A percentile compares a stretch with the other conserved stretches of the same genome.
These are phyloP conservation scores for Boletus austroedulis DNA, from an alignment of 1,284 basidiomycete genomes.

Conservation along the genomic window DNA sequence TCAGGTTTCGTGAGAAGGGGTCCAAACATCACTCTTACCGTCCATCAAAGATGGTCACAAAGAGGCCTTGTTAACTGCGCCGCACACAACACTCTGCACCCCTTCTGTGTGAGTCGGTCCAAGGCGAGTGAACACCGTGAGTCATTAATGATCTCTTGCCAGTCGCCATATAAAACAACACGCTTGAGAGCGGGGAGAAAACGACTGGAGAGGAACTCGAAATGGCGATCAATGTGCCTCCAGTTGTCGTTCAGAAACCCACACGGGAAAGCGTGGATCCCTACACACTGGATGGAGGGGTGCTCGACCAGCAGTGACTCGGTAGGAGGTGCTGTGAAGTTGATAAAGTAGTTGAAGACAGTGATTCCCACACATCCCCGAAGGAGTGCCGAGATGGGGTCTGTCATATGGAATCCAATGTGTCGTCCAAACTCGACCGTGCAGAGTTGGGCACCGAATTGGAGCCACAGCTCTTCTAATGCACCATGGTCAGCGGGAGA, in stretches of 20 bases:
- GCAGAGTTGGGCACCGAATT: constrained; percentile 49
- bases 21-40: constrained; percentile 6
- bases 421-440: constrained; percentile 57
- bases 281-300: constrained; percentile 42
- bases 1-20: neutral
- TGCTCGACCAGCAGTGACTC: constrained; percentile 28
- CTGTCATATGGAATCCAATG: constrained; percentile 48
- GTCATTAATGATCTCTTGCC: constrained; percentile 40
- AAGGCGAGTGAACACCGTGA: constrained; percentile 30
- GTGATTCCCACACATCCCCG: constrained; percentile 45
- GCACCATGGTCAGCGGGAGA: constrained; percentile 29
- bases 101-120: constrained; percentile 21
- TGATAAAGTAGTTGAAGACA: constrained; percentile 55
- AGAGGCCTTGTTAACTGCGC: constrained; percentile 9
- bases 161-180: constrained; percentile 51
- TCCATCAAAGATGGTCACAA: constrained; percentile 23
- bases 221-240: constrained; percentile 46
- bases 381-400: constrained; percentile 48
- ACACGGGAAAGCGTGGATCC: constrained; percentile 50
- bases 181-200: constrained; percentile 41
- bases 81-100: constrained; percentile 16
- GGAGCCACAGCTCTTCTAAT: constrained; percentile 44
- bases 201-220: constrained; percentile 39
- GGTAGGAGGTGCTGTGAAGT: constrained; percentile 46
- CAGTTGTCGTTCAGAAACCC: constrained; percentile 40